A percentile compares a stretch with the other conserved stretches of the same genome.
phyloP scores from a whole-genome alignment of 2,329 filamentous ascomycete genomes.

The Pseudocercospora vitis region DNA sequence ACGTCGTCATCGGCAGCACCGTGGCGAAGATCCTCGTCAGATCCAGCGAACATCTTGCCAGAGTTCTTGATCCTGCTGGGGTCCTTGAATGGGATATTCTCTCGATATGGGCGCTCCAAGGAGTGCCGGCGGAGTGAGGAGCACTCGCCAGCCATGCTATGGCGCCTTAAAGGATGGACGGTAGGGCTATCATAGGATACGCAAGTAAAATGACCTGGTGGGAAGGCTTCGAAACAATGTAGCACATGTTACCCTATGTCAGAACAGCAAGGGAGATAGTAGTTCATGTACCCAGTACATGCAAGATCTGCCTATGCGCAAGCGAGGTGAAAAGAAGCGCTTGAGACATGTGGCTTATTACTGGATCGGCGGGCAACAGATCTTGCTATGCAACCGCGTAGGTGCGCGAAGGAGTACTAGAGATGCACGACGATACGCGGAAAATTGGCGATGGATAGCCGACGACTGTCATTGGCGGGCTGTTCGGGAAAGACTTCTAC shows the following conservation, averaged over 20 bases:
- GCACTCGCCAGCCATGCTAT: conserved; percentile 8
- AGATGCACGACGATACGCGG: background rate
- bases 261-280: background rate
- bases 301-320: background rate
- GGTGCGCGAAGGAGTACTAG: background rate
- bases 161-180: background rate
- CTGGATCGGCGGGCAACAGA: background rate
- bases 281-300: background rate
- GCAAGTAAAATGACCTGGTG: no score
- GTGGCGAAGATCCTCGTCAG: conserved; percentile 13
- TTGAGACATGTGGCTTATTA: no score
- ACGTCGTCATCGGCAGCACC: conserved; percentile 8
- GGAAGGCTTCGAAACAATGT: background rate
- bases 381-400: background rate
- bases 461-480: no score
- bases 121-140: conserved; percentile 10
- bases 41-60: background rate
- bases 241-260: background rate
- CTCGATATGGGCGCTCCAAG: background rate
- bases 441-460: background rate
- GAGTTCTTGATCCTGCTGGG: conserved; percentile 3
- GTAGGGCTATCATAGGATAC: background rate
- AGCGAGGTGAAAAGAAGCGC: background rate
- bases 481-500: background rate
- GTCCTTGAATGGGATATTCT: conserved; percentile 13